Conservation (phyloP, 2,329 filamentous ascomycete species). For the Dactylellina drechsleri region DNA sequence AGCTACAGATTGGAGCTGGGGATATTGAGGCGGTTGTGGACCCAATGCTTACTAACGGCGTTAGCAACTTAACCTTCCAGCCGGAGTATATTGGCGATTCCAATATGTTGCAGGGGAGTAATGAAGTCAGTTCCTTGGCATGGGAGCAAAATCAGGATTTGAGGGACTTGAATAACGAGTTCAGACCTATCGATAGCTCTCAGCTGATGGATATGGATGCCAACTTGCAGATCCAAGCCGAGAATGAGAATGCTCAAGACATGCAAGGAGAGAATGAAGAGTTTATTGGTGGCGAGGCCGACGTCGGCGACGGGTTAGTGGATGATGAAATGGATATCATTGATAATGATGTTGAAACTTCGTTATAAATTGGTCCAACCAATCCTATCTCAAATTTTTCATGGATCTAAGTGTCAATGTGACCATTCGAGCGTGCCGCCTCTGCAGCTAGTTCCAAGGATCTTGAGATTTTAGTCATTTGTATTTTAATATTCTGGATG, state of each 20-base stretch:
- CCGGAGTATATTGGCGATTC: not conserved
- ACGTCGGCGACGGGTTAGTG: slow-evolving; percentile 8
- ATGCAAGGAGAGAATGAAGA: slow-evolving; percentile 10
- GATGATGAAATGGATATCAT: slow-evolving; percentile 9
- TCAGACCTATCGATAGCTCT: slow-evolving; percentile 17
- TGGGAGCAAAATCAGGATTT: slow-evolving; percentile 53
- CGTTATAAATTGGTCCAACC: too few species aligned
- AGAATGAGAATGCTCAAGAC: slow-evolving; percentile 15
- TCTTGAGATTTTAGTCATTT: too few species aligned
- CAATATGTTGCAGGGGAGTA: slow-evolving; percentile 12
- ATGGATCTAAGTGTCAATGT: too few species aligned
- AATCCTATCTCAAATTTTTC: too few species aligned
- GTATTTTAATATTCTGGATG: too few species aligned
- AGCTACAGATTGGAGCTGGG: slow-evolving; percentile 28
- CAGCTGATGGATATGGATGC: slow-evolving; percentile 28
- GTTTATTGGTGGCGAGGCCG: slow-evolving; percentile 7
- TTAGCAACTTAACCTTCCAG: slow-evolving; percentile 42
- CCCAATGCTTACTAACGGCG: slow-evolving; percentile 50
- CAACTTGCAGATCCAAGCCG: slow-evolving; percentile 7
- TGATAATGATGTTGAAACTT: not conserved
- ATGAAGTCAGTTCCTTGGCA: slow-evolving; percentile 7
- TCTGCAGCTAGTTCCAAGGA: too few species aligned
- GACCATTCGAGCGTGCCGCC: too few species aligned
- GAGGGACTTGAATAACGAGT: slow-evolving; percentile 51
- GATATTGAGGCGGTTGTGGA: slow-evolving; percentile 50